Percentiles rank a stretch among this genome's conserved stretches.
Conservation (phyloP, 768 basidiomycete genomes). For the Pleurotus tuoliensis region DNA sequence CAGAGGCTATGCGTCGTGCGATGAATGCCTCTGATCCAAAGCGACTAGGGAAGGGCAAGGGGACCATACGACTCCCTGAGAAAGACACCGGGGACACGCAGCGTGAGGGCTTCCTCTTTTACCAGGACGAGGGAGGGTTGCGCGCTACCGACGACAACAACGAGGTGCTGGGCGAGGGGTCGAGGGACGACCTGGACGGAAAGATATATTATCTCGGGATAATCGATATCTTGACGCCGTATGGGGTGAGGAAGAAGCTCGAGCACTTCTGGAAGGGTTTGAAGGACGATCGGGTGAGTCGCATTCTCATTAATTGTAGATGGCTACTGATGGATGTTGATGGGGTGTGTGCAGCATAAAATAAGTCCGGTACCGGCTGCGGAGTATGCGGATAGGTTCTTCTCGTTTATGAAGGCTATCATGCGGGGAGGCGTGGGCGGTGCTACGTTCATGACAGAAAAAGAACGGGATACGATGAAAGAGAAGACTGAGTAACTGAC, state of each 20-base stretch:
- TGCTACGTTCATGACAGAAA: slow-evolving; percentile 34
- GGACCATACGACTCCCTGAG: slow-evolving; percentile 54
- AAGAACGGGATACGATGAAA: background rate
- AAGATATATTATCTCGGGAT: slow-evolving; percentile 92
- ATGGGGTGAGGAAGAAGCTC: slow-evolving; percentile 65
- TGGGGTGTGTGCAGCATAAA: slow-evolving; percentile 61
- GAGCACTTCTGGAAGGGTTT: slow-evolving; percentile 95
- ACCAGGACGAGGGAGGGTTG: slow-evolving; percentile 93
- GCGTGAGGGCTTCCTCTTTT: slow-evolving; percentile 81
- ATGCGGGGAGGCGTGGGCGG: slow-evolving; percentile 80
- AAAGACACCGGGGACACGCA: slow-evolving; percentile 60
- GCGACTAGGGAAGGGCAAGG: slow-evolving; percentile 47
- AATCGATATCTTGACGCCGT: slow-evolving; percentile 96
- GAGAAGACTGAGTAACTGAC: background rate
- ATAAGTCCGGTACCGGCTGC: slow-evolving; percentile 89
- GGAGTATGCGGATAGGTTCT: slow-evolving; percentile 89
- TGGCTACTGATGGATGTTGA: slow-evolving; percentile 8
- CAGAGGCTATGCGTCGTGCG: slow-evolving; percentile 79
- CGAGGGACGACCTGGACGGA: slow-evolving; percentile 38
- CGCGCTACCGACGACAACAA: slow-evolving; percentile 88
- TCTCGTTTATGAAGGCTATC: slow-evolving; percentile 77
- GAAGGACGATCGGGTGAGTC: slow-evolving; percentile 77
- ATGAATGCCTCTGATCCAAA: slow-evolving; percentile 82
- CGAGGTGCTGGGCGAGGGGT: slow-evolving; percentile 18
- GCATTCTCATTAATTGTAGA: background rate